Base-by-base conservation (phyloP, 371 early-diverging fungal species). In the Rhizopus sp. region DNA sequence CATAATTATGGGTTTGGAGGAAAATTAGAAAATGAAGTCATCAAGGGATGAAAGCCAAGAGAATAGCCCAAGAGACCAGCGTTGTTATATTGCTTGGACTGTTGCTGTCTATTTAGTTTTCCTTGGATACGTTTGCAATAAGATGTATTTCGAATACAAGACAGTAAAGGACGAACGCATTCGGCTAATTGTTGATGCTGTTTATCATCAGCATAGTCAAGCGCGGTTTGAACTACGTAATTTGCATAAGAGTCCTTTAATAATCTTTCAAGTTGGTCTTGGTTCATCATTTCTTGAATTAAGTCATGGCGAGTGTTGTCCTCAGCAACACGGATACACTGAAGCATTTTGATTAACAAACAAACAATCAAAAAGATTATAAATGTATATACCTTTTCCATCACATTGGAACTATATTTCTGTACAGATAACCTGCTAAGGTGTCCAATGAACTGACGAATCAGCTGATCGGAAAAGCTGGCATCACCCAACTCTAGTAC, bases 401-500 rank as follows among this genome's bases (percentile, higher is more conserved):
- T 92, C 40, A 95, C 95, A 66, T 95, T 95, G 23, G 92, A 92
- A 62, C 92, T 92, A 60, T 93, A 95, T 73, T 95, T 95, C 75
- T 95, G 95, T 41, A 88, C 84, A 4, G 94, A 92, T 29, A 95
- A 70, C 3, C 64, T 69, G 49, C 84, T 80, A 33, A 92, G 84
- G 63, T 90, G 78, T 17, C 86, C 90, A 47, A 92, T 69, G 64
- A 95, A 93, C 23, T 85, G 84, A n/a, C 79, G 77, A 62, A 92
- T 88, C 30, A 95, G 66, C 0, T 78, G 73, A 62, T 90, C 90
- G 9, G 89, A 83, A 60, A 84, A 92, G 10, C 73, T 68, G 4
- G 72, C 66, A 47, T 91, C 85, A 6, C 83, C 80, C 35, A 94
- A 78, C 55, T 97, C 98, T 34, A 96, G 76, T 6, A 96, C 91